Evolutionary conservation across 768 basidiomycete species (phyloP), one percentile per base, ranked within the genome.

Genomic region (Pleurotus eryngii): DNA sequence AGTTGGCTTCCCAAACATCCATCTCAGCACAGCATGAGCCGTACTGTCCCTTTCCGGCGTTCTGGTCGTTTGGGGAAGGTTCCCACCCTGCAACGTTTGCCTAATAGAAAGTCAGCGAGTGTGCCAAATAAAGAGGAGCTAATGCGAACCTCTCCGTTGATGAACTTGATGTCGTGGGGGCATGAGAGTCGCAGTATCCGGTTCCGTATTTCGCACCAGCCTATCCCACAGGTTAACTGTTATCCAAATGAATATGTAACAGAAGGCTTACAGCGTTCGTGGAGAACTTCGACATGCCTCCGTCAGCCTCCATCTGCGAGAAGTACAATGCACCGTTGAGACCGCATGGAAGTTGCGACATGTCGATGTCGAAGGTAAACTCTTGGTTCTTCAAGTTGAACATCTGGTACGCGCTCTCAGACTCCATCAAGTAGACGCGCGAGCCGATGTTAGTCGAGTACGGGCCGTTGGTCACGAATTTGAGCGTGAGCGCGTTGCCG

Each of bases 241-340:
- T n/a, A n/a, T n/a, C n/a, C n/a, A n/a, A n/a, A n/a, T n/a, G n/a
- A n/a, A n/a, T n/a, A n/a, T n/a, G n/a, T n/a, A n/a, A n/a, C n/a
- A n/a, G n/a, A n/a, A n/a, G n/a, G n/a, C n/a, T 39, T 39, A 54
- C 51, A 70, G 72, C 73, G 70, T 78, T 77, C 64, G 46, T 69
- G 43, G 75, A 59, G 70, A 67, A 74, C 63, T 68, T 69, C 56
- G 74, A 59, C 60, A 66, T 54, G 40, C 76, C 76, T 68, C 76
- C 76, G 61, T 77, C 76, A 4, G 73, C 67, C 60, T 71, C 74
- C 77, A 79, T 79, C 64, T 75, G 68, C 45, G 67, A 64, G 67
- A 79, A 76, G 69, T 79, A 79, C 51, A 79, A 67, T 26, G 77
- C 77, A 63, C 77, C 77, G 64, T 79, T 79, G 59, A 79, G 70